Evolutionary conservation across 177 flowering plant genomes (phyloP).

Genomic region (Tripterygium wilfordii): DNA sequence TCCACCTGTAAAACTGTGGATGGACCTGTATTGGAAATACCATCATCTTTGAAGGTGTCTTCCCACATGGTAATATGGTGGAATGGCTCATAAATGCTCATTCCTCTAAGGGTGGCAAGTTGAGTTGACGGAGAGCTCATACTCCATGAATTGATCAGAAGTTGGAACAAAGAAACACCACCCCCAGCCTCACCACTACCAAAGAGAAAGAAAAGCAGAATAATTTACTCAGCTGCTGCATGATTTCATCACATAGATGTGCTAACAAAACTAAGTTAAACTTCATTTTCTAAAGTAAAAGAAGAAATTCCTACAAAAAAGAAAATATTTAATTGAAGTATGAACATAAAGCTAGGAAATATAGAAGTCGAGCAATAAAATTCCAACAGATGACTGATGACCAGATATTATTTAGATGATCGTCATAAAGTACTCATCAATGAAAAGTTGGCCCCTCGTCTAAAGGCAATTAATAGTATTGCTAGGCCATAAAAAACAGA

Average conservation of each 20-base stretch:
- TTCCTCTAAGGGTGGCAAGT: conserved; percentile 43
- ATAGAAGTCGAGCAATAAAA: too few species aligned
- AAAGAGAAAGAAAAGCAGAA: not conserved
- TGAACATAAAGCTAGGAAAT: too few species aligned
- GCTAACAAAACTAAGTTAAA: not conserved
- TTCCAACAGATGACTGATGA: too few species aligned
- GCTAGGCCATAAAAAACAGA: too few species aligned
- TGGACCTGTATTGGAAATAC: conserved; percentile 33
- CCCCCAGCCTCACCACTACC: not conserved
- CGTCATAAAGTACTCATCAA: too few species aligned
- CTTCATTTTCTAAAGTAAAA: not conserved
- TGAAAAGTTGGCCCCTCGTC: too few species aligned
- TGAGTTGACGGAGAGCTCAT: conserved; percentile 64
- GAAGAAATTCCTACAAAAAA: too few species aligned
- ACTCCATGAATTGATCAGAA: conserved; percentile 5
- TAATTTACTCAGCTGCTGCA: not conserved
- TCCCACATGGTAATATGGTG: conserved; percentile 65
- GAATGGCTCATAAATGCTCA: conserved; percentile 57
- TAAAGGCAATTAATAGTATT: too few species aligned
- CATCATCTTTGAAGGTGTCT: conserved; percentile 37
- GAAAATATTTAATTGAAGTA: too few species aligned
- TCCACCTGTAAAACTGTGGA: conserved; percentile 34
- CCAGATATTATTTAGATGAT: too few species aligned
- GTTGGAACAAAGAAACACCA: not conserved
- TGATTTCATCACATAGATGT: not conserved